A percentile compares a stretch with the other conserved stretches of the same genome.
These are phyloP conservation scores for Brettanomyces anomalus DNA, from an alignment of 805 yeast species.

Conservation along the genomic window DNA sequence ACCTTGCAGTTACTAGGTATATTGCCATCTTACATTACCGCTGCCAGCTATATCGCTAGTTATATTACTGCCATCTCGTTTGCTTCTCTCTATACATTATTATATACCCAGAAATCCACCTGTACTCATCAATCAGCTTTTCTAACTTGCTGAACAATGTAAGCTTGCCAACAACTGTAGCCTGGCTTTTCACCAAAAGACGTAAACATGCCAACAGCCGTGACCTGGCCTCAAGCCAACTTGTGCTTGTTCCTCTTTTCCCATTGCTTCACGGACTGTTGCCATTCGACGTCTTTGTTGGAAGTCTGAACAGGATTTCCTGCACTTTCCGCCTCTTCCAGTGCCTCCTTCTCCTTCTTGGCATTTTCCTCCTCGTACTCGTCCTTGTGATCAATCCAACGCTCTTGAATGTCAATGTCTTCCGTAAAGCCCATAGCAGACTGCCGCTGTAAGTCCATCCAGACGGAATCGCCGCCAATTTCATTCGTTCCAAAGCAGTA, in stretches of 20 bases:
- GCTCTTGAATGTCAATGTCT: constrained; percentile 75
- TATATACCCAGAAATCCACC: no score
- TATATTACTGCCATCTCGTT: no score
- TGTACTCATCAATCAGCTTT: no score
- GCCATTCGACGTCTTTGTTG: background rate
- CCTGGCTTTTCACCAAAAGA: background rate
- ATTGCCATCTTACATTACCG: no score
- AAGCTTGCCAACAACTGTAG: no score
- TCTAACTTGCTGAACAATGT: no score
- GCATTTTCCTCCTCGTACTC: constrained; percentile 60
- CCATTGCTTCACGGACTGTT: background rate
- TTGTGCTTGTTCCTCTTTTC: background rate
- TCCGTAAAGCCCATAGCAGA: constrained; percentile 44
- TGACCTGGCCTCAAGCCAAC: background rate
- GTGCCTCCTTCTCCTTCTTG: constrained; percentile 27
- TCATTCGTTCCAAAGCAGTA: constrained; percentile 90
- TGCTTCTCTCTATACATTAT: no score
- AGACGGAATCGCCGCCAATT: constrained; percentile 91
- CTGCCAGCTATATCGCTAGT: no score
- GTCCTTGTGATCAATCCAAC: constrained; percentile 88
- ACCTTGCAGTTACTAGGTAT: no score
- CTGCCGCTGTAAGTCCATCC: constrained; percentile 94
- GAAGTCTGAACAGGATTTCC: background rate
- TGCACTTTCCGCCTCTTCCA: background rate
- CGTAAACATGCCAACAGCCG: no score